Percentiles rank a stretch among this genome's conserved stretches.
phyloP scores from a whole-genome alignment of 179 eudicot genomes.

The Beta macrorhiza region DNA sequence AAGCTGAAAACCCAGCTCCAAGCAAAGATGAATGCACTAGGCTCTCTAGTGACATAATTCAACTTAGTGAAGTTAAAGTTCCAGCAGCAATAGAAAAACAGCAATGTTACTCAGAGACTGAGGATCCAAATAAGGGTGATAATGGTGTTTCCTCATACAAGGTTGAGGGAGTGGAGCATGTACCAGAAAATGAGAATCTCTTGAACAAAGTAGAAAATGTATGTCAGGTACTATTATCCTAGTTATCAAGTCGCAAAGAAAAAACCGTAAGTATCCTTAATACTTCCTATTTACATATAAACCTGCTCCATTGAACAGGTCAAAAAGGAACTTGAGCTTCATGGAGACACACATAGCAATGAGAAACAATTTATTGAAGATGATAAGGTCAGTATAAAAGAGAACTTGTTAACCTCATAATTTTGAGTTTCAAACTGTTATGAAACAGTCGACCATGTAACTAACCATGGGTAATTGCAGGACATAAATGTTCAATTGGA shows the following conservation, averaged over 20 bases:
- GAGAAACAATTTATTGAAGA: too few relatives aligned
- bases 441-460: background rate
- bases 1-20: background rate
- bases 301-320: too few relatives aligned
- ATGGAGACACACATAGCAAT: too few relatives aligned
- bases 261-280: too few relatives aligned
- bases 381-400: too few relatives aligned
- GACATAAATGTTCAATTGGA: background rate
- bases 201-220: background rate
- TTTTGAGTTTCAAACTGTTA: too few relatives aligned
- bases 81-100: background rate
- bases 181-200: background rate
- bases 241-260: too few relatives aligned
- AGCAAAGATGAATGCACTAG: slow-evolving; percentile 8
- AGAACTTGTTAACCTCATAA: background rate
- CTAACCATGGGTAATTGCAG: background rate
- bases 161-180: background rate
- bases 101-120: background rate
- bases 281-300: too few relatives aligned
- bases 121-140: background rate
- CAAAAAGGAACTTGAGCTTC: too few relatives aligned
- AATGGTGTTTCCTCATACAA: slow-evolving; percentile 6
- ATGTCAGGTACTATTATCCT: too few relatives aligned
- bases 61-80: background rate
- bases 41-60: background rate